Conservation (phyloP, 2,329 filamentous ascomycete genomes). For the Talaromyces albobiverticillius region DNA sequence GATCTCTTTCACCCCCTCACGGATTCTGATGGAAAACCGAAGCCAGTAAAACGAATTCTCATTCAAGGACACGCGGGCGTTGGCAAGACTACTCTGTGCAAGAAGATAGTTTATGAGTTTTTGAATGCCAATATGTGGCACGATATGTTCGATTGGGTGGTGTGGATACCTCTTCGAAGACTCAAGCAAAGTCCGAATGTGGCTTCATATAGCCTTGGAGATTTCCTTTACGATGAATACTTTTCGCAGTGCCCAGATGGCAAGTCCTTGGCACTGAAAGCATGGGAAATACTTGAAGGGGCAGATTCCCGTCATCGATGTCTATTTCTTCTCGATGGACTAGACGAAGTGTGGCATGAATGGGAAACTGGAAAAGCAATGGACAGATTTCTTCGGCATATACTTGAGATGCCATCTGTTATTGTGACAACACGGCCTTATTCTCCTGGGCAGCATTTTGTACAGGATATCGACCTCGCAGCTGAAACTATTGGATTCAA, state of each 20-base stretch:
- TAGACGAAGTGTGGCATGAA: conserved; percentile 41
- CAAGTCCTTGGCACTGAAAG: conserved; percentile 16
- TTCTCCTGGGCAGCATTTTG: conserved; percentile 12
- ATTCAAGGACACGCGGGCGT: conserved; percentile 37
- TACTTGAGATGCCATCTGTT: conserved; percentile 34
- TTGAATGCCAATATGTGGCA: conserved; percentile 2
- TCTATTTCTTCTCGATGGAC: conserved; percentile 43
- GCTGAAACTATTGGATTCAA: conserved; percentile 42
- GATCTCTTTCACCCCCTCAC: neutral
- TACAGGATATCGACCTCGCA: conserved; percentile 29
- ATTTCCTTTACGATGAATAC: conserved; percentile 28
- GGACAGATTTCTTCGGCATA: conserved; percentile 23
- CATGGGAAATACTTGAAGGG: conserved; percentile 19
- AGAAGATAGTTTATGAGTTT: conserved; percentile 39
- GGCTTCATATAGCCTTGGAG: conserved; percentile 21
- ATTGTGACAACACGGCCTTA: conserved; percentile 43
- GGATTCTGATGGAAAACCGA: neutral
- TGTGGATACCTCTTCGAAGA: conserved; percentile 1
- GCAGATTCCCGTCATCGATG: neutral
- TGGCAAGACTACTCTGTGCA: conserved; percentile 42
- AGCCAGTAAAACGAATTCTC: conserved; percentile 27
- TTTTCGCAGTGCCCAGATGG: conserved; percentile 20
- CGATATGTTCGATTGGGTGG: neutral
- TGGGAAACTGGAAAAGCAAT: conserved; percentile 16
- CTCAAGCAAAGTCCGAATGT: neutral